These are phyloP conservation scores for Dorcoceras hygrometricum DNA, from an alignment of 257 asterid species.

Conservation along the genomic window DNA sequence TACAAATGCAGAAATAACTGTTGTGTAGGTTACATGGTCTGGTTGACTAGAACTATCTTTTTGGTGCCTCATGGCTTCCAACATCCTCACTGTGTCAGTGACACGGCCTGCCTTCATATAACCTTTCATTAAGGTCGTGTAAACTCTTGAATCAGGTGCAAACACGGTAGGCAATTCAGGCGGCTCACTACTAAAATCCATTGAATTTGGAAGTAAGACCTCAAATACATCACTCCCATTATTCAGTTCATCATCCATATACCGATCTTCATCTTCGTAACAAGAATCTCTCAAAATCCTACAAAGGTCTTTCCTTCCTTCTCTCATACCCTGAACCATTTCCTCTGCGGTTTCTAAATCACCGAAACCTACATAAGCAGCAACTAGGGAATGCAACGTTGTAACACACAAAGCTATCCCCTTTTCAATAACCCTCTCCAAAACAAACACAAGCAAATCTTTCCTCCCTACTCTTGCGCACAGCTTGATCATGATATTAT, in stretches of 20 bases:
- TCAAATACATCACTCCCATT: conserved; percentile 33
- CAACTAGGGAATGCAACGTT: conserved; percentile 86
- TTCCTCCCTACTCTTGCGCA: conserved; percentile 75
- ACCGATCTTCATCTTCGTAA: conserved; percentile 28
- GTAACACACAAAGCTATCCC: conserved; percentile 58
- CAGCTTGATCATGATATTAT: conserved; percentile 81
- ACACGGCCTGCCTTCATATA: conserved; percentile 84
- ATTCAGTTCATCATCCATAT: conserved; percentile 25
- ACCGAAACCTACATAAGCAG: conserved; percentile 92
- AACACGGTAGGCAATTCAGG: conserved; percentile 47
- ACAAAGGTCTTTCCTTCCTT: conserved; percentile 78
- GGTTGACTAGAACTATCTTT: conserved; percentile 71
- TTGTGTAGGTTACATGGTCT: conserved; percentile 87
- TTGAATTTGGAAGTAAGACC: conserved; percentile 64
- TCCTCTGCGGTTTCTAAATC: conserved; percentile 77
- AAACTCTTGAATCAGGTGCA: conserved; percentile 76
- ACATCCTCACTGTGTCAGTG: conserved; percentile 77
- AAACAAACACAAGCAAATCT: conserved; percentile 74
- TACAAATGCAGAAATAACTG: conserved; percentile 77
- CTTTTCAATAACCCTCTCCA: conserved; percentile 72
- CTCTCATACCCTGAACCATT: conserved; percentile 80
- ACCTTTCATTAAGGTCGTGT: conserved; percentile 93
- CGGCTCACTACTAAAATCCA: conserved; percentile 37
- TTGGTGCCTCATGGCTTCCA: conserved; percentile 86
- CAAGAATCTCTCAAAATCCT: conserved; percentile 55